Base-by-base conservation (phyloP, 73 alveolate genomes). In the Breviolum minutum region DNA sequence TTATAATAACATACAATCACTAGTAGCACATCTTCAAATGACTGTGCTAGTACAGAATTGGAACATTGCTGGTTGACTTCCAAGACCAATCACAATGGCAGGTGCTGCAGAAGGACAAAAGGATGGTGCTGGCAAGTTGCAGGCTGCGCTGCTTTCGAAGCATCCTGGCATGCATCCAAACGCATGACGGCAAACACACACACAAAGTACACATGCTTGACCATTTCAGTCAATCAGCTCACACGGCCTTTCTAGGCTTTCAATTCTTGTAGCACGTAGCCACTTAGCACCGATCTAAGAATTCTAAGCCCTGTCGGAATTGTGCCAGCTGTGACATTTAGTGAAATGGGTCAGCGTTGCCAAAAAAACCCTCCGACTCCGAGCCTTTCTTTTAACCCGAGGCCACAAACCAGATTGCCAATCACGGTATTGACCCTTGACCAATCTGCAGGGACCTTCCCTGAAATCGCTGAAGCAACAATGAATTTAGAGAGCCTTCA, bases 131-230 rank as follows among this genome's bases (percentile, higher is more conserved):
- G 90, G 1, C 90, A 20, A 83, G 92, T 61, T 61, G 73, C 92
- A 83, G 20, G 92, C 92, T 6, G 92, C 32, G 54, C 60, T 54
- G 92, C 92, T 83, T 26, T 83, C 92, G 26, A 83, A 83, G 92
- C 92, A 83, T 9, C 92, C 92, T 83, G 92, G 88, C 88, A 80
- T 40, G 68, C 62, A 29, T 71, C 81, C 5, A 71, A 71, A 20
- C 13, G 13, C 10, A 20, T 71, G 30, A 71, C 40, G 8, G 13
- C 26, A 6, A 20, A n/a, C 29, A 71, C 32, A 71, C 26, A 20
- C 29, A 16, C 40, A 11, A 71, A 11, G 0, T 17, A 8, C 26
- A 71, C 54, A 40, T 40, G 54, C 54, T 40, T 40, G 54, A 40
- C 54, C 54, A 0, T 40, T 40, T 40, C 54, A 40, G 3, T 40